Base-by-base conservation (phyloP, 2,329 filamentous ascomycete species). In the Metarhizium brunneum region DNA sequence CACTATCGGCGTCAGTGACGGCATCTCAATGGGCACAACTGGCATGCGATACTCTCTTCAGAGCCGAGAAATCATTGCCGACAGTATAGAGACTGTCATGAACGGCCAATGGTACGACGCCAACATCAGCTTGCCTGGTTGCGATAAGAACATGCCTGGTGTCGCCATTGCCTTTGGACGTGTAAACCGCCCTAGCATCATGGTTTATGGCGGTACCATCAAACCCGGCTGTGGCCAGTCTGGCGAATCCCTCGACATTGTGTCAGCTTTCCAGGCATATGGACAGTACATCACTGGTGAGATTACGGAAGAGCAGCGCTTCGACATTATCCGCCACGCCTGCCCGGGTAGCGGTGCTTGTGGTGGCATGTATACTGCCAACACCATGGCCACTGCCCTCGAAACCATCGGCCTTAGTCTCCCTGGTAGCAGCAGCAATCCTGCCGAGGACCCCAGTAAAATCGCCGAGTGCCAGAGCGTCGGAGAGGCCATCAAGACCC, bases 71-170 rank as follows among this genome's bases (percentile, higher is more conserved):
- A 83, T 99, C 66, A 99, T 99, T 65, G 94, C 94, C 66, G 94
- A 99, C 75, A 95, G 89, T 59, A 95, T 99, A 66, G 94, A 99
- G 81, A 97, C 94, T 5, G 94, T 99, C 65, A 99, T 97, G 92
- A 87, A 91, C 63, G 94, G 91, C 16, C 94, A 99, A 75, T 97
- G 92, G 91, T 97, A 99, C 70, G 94, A 99, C 72, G 92, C 85
- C 63, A 97, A 97, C 73, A 88, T 99, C 69, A 95, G 90, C 54
- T 88, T 99, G 65, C 94, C 94, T 14, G 94, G 94, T 51, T 99
- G 94, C 74, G 94, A 99, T 81, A 99, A 99, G 84, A 99, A 99
- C 76, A 97, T 99, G 94, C 91, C 91, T 1, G 89, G 89, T 71
- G 89, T 94, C 13, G 76, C 91, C 65, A 94, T 94, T 66, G 94